These are phyloP conservation scores for Pistacia vera DNA, from an alignment of 345 rosid genomes.

Conservation along the genomic window DNA sequence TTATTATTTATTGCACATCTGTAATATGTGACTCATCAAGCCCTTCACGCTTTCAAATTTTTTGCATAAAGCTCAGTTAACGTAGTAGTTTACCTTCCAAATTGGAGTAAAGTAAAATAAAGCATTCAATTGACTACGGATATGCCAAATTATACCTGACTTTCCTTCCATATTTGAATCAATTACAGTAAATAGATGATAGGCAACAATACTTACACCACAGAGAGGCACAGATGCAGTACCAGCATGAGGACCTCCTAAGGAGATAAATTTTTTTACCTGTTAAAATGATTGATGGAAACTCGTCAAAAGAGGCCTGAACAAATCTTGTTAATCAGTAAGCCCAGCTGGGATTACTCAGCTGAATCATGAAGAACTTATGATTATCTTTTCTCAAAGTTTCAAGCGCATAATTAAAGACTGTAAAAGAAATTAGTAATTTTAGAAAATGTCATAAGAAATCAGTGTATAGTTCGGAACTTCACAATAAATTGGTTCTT, in stretches of 20 bases:
- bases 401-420: not conserved
- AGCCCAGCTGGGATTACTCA: too few species aligned
- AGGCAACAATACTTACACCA: constrained; percentile 59
- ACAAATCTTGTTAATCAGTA: too few species aligned
- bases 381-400: not conserved
- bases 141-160: not conserved
- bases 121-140: not conserved
- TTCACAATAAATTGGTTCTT: constrained; percentile 17
- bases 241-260: constrained; percentile 98
- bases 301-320: not conserved
- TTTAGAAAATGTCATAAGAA: too few species aligned
- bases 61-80: not conserved
- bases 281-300: constrained; percentile 30
- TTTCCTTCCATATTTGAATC: not conserved
- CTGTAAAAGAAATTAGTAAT: not conserved
- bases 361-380: too few species aligned
- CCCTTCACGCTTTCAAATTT: not conserved
- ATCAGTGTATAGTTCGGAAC: too few species aligned
- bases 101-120: not conserved
- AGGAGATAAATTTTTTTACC: constrained; percentile 59
- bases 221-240: constrained; percentile 96
- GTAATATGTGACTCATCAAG: not conserved
- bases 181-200: not conserved
- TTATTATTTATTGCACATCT: not conserved
- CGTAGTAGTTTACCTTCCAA: not conserved